Conservation (phyloP, 805 yeast species). For the Nakazawaea wickerhamii region DNA sequence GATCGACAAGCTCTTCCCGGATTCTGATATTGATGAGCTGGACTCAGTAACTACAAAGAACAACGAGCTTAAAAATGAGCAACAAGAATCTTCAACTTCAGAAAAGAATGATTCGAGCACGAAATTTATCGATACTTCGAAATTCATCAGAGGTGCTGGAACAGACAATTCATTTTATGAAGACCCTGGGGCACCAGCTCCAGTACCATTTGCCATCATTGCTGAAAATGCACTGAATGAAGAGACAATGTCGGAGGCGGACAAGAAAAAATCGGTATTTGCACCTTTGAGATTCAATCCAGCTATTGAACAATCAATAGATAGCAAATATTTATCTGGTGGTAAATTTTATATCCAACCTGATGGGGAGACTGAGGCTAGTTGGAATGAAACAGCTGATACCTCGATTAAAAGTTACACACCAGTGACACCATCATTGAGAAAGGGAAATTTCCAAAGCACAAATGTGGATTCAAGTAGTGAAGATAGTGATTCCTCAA, state of each 20-base stretch:
- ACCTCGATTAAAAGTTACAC: constrained; percentile 8
- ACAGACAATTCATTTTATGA: constrained; percentile 38
- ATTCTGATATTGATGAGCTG: constrained; percentile 7
- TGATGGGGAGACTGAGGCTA: constrained; percentile 6
- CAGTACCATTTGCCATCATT: constrained; percentile 48
- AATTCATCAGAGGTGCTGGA: constrained; percentile 32
- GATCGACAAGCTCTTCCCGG: constrained; percentile 14
- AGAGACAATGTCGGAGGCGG: constrained; percentile 20
- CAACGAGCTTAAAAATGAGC: constrained; percentile 13
- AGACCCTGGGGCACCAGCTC: constrained; percentile 84
- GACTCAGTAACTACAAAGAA: constrained; percentile 13
- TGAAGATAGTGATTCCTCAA: constrained; percentile 9
- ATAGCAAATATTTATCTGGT: constrained; percentile 81
- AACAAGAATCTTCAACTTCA: constrained; percentile 1
- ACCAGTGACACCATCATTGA: constrained; percentile 12
- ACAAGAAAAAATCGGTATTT: constrained; percentile 52
- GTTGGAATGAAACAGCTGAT: constrained; percentile 1
- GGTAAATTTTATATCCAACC: constrained; percentile 72
- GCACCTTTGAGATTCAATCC: constrained; percentile 84
- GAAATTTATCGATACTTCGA: constrained; percentile 29
- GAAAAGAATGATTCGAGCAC: constrained; percentile 6
- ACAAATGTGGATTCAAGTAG: constrained; percentile 6
- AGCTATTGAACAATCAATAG: constrained; percentile 66
- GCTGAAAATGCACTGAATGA: constrained; percentile 23
- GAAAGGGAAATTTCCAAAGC: constrained; percentile 6